Percentiles rank a stretch among this genome's conserved stretches.
These are phyloP conservation scores for Castanospermum australe DNA, from an alignment of 306 rosid species.

Conservation along the genomic window DNA sequence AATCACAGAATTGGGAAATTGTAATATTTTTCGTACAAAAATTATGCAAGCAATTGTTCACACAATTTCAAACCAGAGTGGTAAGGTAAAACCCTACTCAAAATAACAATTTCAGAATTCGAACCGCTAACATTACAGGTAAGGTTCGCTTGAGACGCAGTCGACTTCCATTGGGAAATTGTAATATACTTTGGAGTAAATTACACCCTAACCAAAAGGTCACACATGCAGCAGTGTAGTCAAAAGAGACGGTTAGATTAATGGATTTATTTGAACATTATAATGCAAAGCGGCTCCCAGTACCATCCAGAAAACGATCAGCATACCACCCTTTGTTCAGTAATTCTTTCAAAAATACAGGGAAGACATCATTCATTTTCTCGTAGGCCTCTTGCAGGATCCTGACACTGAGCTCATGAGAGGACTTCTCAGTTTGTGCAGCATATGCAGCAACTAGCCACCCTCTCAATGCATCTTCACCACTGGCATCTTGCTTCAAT, in stretches of 20 bases:
- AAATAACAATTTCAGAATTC: too few species aligned
- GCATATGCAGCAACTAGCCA: conserved; percentile 94
- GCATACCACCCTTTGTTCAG: conserved; percentile 95
- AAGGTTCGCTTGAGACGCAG: too few species aligned
- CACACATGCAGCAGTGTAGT: not conserved
- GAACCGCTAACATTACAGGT: too few species aligned
- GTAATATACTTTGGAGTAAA: not conserved
- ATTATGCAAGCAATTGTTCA: too few species aligned
- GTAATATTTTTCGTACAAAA: too few species aligned
- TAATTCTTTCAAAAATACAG: conserved; percentile 58
- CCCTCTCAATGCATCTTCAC: conserved; percentile 93
- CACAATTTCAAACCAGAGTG: too few species aligned
- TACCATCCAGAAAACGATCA: conserved; percentile 88
- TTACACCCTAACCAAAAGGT: not conserved
- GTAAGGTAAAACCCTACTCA: too few species aligned
- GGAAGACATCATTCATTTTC: conserved; percentile 67
- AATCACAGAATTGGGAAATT: too few species aligned
- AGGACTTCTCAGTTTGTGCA: conserved; percentile 38
- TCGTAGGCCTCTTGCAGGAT: conserved; percentile 62
- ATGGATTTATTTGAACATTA: conserved; percentile 19
- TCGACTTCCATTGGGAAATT: too few species aligned
- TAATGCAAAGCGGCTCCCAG: conserved; percentile 71
- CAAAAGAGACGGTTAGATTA: not conserved
- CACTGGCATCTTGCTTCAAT: conserved; percentile 73
- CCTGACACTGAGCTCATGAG: conserved; percentile 38